Evolutionary conservation across 768 basidiomycete genomes (phyloP).

Genomic region (Sarcodon aspratus): DNA sequence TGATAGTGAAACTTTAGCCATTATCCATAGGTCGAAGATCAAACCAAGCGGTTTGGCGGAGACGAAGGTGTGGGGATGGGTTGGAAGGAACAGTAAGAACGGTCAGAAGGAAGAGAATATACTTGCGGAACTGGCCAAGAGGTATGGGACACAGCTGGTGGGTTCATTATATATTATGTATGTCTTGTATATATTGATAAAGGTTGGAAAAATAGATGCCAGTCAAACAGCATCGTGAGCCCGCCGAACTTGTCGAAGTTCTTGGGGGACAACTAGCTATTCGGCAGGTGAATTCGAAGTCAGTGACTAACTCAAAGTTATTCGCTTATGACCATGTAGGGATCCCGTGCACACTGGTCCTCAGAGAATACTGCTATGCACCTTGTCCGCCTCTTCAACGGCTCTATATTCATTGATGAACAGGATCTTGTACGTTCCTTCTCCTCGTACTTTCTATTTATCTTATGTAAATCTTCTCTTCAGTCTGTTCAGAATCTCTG

Average conservation of each 20-base stretch:
- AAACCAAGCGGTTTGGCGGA: constrained; percentile 52
- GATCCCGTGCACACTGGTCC: constrained; percentile 63
- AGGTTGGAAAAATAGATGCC: constrained; percentile 14
- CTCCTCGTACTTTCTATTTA: not conserved
- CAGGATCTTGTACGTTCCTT: constrained; percentile 46
- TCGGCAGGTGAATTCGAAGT: constrained; percentile 47
- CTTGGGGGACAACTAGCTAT: constrained; percentile 65
- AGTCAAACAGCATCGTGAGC: constrained; percentile 54
- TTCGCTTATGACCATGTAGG: constrained; percentile 27
- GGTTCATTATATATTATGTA: constrained; percentile 13
- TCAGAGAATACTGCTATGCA: constrained; percentile 80
- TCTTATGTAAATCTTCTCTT: constrained; percentile 1
- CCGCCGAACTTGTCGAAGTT: constrained; percentile 44
- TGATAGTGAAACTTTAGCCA: constrained; percentile 56
- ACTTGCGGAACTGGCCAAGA: constrained; percentile 56
- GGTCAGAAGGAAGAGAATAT: constrained; percentile 58
- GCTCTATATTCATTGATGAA: constrained; percentile 56
- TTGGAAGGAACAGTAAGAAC: constrained; percentile 39
- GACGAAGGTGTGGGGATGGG: constrained; percentile 72
- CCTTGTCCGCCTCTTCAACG: constrained; percentile 39
- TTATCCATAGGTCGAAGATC: constrained; percentile 61
- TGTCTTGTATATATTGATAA: not conserved
- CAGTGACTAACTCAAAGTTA: not conserved
- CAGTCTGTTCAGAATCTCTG: constrained; percentile 61
- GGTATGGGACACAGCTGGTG: constrained; percentile 60